Percentiles rank a stretch among this genome's conserved stretches.
Conservation (phyloP, 495 filamentous ascomycete species). For the Hypomontagnella monticulosa region DNA sequence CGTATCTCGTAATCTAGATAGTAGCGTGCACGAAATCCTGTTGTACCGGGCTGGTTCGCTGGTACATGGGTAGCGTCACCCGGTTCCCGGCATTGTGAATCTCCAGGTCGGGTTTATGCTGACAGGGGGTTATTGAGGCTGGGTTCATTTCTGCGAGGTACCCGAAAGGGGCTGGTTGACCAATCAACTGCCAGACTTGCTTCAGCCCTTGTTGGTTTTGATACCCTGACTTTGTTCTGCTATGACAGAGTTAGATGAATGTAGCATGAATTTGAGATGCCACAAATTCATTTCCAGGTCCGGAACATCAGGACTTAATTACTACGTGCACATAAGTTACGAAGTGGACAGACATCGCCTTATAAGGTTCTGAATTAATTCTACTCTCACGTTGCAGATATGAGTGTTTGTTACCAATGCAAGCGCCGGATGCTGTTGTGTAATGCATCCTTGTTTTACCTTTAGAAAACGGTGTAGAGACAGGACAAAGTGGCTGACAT, state of each 20-base stretch:
- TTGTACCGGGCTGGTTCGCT: too few relatives aligned
- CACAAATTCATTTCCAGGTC: slow-evolving; percentile 22
- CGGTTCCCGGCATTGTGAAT: slow-evolving; percentile 29
- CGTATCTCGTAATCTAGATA: slow-evolving; percentile 2
- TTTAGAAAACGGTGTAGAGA: slow-evolving; percentile 13
- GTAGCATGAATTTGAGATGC: slow-evolving; percentile 15
- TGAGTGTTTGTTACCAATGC: slow-evolving; percentile 2
- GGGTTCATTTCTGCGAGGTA: slow-evolving; percentile 34
- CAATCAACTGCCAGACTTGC: slow-evolving; percentile 29
- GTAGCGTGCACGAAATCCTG: too few relatives aligned
- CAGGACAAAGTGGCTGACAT: slow-evolving; percentile 7
- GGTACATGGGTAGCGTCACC: slow-evolving; percentile 5
- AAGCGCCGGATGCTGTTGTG: slow-evolving; percentile 27
- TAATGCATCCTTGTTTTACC: slow-evolving; percentile 35
- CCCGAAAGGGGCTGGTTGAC: slow-evolving; percentile 27
- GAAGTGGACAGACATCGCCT: background rate
- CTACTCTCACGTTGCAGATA: background rate
- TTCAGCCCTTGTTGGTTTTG: slow-evolving; percentile 38
- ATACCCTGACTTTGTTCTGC: slow-evolving; percentile 31
- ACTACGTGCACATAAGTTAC: background rate
- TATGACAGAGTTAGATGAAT: slow-evolving; percentile 9
- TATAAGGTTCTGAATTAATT: slow-evolving; percentile 3
- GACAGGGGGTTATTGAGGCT: slow-evolving; percentile 39
- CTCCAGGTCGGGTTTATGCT: slow-evolving; percentile 32
- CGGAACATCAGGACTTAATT: background rate